Evolutionary conservation across 345 rosid species (phyloP).

Genomic region (Bretschneidera sinensis): DNA sequence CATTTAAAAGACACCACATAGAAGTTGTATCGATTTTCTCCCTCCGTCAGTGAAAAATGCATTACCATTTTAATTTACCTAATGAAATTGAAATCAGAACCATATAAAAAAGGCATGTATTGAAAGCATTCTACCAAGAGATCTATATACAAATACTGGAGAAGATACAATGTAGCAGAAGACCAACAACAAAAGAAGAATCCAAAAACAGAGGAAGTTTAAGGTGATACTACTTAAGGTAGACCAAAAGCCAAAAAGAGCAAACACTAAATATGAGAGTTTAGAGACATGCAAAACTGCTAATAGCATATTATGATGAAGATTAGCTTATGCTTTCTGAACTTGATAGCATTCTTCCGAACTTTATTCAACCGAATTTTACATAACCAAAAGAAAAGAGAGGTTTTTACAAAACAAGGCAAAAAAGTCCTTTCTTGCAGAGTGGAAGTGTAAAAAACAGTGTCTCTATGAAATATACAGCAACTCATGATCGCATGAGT

Average conservation of each 20-base stretch:
- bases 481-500: too few species aligned
- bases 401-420: too few species aligned
- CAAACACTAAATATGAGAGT: background rate
- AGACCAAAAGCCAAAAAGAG: background rate
- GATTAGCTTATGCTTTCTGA: background rate
- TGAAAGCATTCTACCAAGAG: background rate
- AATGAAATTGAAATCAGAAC: background rate
- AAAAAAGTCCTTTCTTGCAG: too few species aligned
- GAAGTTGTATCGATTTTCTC: too few species aligned
- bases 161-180: background rate
- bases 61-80: too few species aligned
- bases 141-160: too few species aligned
- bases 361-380: too few species aligned
- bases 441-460: too few species aligned
- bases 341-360: background rate
- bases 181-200: too few species aligned
- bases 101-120: background rate
- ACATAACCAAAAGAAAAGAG: too few species aligned
- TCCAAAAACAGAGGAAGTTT: background rate
- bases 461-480: too few species aligned
- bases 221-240: background rate
- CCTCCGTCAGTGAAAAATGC: background rate
- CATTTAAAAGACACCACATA: conserved; percentile 10
- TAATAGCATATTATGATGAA: too few species aligned
- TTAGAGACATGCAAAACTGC: background rate